A percentile compares a stretch with the other conserved stretches of the same genome.
phyloP scores from a whole-genome alignment of 2,329 filamentous ascomycete genomes.

The Fusarium sarcochroum region DNA sequence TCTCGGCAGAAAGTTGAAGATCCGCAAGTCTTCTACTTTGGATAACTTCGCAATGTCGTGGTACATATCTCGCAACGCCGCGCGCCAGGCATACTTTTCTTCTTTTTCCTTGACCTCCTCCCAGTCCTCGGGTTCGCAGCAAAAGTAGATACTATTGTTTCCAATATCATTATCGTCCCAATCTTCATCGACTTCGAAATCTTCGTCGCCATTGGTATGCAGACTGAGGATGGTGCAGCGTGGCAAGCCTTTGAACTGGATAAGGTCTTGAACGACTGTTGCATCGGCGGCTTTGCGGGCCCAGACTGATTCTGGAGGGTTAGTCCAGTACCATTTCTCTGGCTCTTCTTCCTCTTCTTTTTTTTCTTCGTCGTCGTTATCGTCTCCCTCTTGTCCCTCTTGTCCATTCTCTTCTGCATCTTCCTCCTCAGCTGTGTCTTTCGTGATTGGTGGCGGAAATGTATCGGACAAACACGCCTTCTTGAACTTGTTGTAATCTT shows the following conservation, averaged over 20 bases:
- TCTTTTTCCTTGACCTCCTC: not conserved
- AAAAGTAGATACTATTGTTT: slow-evolving; percentile 7
- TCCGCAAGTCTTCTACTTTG: not conserved
- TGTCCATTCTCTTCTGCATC: not conserved
- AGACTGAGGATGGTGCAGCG: slow-evolving; percentile 2
- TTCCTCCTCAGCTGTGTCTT: not conserved
- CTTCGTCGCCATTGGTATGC: not conserved
- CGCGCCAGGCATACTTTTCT: not conserved
- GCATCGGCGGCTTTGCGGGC: slow-evolving; percentile 1
- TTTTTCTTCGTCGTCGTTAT: not conserved
- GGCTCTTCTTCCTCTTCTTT: not conserved
- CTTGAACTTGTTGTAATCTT: too few relatives aligned
- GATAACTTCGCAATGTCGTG: not conserved
- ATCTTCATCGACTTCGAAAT: not conserved
- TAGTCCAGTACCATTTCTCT: slow-evolving; percentile 7
- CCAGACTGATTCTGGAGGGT: slow-evolving; percentile 18
- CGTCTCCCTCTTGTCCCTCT: not conserved
- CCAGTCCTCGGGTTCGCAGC: slow-evolving; percentile 1
- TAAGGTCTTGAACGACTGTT: not conserved
- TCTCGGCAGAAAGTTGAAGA: slow-evolving; percentile 8
- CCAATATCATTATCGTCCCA: slow-evolving; percentile 14
- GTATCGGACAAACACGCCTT: too few relatives aligned
- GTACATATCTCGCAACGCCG: slow-evolving; percentile 15
- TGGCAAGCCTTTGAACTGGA: slow-evolving; percentile 1
- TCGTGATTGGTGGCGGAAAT: too few relatives aligned